A percentile compares a stretch with the other conserved stretches of the same genome.
Conservation (phyloP, 768 basidiomycete species). For the Podaxis sp. region DNA sequence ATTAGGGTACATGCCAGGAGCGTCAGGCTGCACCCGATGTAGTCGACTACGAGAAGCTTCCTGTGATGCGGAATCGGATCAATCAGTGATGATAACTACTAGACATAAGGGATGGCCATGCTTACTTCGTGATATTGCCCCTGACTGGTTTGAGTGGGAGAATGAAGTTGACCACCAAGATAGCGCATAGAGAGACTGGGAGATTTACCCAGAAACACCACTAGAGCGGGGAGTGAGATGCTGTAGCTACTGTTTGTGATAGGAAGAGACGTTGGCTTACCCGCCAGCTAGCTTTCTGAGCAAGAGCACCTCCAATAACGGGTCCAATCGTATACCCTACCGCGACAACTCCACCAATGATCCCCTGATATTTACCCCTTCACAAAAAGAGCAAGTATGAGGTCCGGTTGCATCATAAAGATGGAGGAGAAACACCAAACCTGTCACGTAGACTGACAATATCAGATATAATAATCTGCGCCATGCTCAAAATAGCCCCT, state of each 20-base stretch:
- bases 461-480: slow-evolving; percentile 72
- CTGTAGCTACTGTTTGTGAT: not conserved
- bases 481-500: slow-evolving; percentile 66
- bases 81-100: not conserved
- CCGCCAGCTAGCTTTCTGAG: slow-evolving; percentile 63
- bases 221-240: slow-evolving; percentile 25
- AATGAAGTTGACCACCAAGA: slow-evolving; percentile 56
- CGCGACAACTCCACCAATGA: slow-evolving; percentile 57
- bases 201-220: slow-evolving; percentile 81
- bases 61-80: slow-evolving; percentile 25
- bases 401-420: no score
- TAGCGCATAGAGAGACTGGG: slow-evolving; percentile 53
- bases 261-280: slow-evolving; percentile 33
- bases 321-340: slow-evolving; percentile 69
- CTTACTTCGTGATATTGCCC: slow-evolving; percentile 54
- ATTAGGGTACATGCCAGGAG: slow-evolving; percentile 61
- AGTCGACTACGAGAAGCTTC: slow-evolving; percentile 68
- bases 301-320: slow-evolving; percentile 63
- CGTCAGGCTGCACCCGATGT: slow-evolving; percentile 56
- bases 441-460: slow-evolving; percentile 69
- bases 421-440: slow-evolving; percentile 28
- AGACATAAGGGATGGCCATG: not conserved
- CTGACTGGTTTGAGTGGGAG: slow-evolving; percentile 70
- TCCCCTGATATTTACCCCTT: slow-evolving; percentile 78
- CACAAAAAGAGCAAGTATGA: not conserved